Evolutionary conservation across 73 alveolate species (phyloP).

Genomic region (Paramecium tetraurelia): DNA sequence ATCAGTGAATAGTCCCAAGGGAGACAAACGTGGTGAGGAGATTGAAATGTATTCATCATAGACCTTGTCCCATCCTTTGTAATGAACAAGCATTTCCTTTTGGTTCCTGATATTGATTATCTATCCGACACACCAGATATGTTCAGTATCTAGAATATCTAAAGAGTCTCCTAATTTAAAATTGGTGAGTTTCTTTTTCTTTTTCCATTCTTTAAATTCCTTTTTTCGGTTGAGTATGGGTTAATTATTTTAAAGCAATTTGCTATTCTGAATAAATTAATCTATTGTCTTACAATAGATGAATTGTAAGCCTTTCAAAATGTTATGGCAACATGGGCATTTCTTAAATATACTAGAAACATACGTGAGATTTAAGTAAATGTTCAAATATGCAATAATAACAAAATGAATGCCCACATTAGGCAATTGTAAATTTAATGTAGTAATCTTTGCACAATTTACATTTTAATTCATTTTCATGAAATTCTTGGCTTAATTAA

Average conservation of each 20-base stretch:
- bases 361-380: neutral
- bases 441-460: neutral
- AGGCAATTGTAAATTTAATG: neutral
- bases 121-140: constrained; percentile 26
- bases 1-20: neutral
- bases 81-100: neutral
- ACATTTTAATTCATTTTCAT: neutral
- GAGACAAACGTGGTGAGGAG: constrained; percentile 9
- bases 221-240: neutral
- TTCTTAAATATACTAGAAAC: neutral
- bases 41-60: constrained; percentile 25
- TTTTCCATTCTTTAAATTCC: neutral
- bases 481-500: neutral
- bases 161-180: neutral
- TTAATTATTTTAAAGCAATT: neutral
- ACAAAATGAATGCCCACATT: neutral
- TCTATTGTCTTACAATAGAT: neutral
- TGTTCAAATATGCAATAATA: neutral
- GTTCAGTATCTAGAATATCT: constrained; percentile 41
- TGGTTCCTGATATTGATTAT: neutral
- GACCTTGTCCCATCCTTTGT: constrained; percentile 14
- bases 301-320: neutral
- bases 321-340: neutral
- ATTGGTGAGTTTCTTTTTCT: neutral
- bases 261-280: neutral